phyloP scores from a whole-genome alignment of 2,329 filamentous ascomycete genomes.

The Mycosphaerelloides madeirae region DNA sequence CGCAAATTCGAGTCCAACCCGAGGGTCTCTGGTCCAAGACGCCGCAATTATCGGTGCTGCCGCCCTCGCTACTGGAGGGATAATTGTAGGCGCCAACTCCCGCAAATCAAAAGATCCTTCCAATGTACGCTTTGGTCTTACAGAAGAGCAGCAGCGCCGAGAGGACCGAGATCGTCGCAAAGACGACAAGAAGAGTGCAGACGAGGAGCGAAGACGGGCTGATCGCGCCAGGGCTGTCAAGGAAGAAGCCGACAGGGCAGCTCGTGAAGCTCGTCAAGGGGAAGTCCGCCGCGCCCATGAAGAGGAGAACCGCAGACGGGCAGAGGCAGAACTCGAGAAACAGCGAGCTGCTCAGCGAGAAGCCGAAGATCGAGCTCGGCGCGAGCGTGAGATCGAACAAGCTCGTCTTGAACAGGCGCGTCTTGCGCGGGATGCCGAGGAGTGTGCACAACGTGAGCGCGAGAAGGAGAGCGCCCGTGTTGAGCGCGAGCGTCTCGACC shows the following conservation, averaged over 20 bases:
- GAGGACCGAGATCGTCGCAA: conserved; percentile 38
- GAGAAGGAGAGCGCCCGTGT: conserved; percentile 13
- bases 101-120: conserved; percentile 31
- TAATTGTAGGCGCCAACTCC: conserved; percentile 26
- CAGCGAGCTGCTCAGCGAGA: conserved; percentile 17
- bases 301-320: conserved; percentile 24
- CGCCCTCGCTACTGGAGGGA: conserved; percentile 35
- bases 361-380: conserved; percentile 12
- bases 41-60: conserved; percentile 42
- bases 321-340: conserved; percentile 15
- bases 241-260: conserved; percentile 30
- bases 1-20: conserved; percentile 29
- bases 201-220: conserved; percentile 26
- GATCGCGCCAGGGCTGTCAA: conserved; percentile 33
- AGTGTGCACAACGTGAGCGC: neutral
- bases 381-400: conserved; percentile 9
- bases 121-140: conserved; percentile 53
- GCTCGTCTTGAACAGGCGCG: conserved; percentile 23
- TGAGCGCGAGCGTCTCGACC: conserved; percentile 23
- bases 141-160: conserved; percentile 51
- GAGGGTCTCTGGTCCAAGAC: conserved; percentile 30
- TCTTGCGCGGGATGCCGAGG: conserved; percentile 20
- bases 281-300: conserved; percentile 23
- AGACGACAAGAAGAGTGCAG: conserved; percentile 27
- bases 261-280: conserved; percentile 24